Evolutionary conservation across 202 grass and related monocot genomes (phyloP), one percentile per base, ranked within the genome.

Genomic region (Panicum hallii): DNA sequence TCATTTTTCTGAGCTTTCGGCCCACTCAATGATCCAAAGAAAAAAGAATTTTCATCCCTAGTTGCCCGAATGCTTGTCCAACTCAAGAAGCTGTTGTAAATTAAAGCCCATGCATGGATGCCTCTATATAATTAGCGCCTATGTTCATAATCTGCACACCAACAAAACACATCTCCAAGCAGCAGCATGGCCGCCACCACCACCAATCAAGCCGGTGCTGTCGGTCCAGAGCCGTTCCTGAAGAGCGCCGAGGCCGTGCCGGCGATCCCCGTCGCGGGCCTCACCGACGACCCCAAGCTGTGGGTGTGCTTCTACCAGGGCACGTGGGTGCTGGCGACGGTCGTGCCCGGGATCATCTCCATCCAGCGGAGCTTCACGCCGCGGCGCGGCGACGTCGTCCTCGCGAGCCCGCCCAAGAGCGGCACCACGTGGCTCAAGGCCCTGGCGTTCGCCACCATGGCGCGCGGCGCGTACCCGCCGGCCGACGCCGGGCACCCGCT

Each of bases 401-500:
- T 87, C 49, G 75, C 61, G 9, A 87, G 77, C 71, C 20, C 5
- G 5, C 84, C 84, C 43, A 90, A 90, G 71, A 74, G 48, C 19
- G 84, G 80, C 60, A 90, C 61, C 9, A 90, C 80, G 15, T 90
- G 89, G 89, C 74, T 84, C 48, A 90, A 87, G 70, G 89, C 67
- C 11, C 47, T 87, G 40, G 70, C 73, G 8, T 90, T 87, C 41
- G 65, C 88, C 47, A 72, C 73, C 61, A 58, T 75, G 67, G 23
- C 74, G 9, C 79, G 75, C 13, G 19, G 52, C 32, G 34, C 28
- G 7, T 28, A 80, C 19, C 46, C 82, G 14, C 72, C 72, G 0
- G 22, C 54, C 50, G 50, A 26, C 11, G 30, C n/a, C 1, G 45
- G 13, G 1, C 82, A 85, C 67, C 78, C 45, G 74, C 79, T 87